These are phyloP conservation scores for Pholiota conissans DNA, from an alignment of 768 basidiomycete species.

Conservation along the genomic window DNA sequence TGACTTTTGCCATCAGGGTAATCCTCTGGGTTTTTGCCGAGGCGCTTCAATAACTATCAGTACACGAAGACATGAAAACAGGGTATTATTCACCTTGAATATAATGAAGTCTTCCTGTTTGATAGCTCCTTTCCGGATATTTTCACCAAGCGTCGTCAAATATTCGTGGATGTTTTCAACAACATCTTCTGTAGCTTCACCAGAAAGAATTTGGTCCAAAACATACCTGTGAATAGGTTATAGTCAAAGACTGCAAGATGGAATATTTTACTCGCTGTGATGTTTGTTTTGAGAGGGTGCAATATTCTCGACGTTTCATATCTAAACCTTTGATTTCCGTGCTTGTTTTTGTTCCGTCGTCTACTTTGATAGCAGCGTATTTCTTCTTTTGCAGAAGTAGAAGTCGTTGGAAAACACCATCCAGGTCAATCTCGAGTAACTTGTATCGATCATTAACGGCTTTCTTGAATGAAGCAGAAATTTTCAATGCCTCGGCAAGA, in stretches of 20 bases:
- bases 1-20: conserved; percentile 95
- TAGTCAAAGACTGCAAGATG: too few relatives aligned
- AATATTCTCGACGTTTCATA: conserved; percentile 99
- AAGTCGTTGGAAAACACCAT: conserved; percentile 90
- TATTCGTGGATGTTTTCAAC: conserved; percentile 94
- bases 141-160: conserved; percentile 70
- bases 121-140: conserved; percentile 74
- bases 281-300: conserved; percentile 84
- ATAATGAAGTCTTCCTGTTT: conserved; percentile 94
- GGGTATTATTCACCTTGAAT: conserved; percentile 67
- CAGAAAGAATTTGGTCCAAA: conserved; percentile 87
- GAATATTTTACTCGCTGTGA: conserved; percentile 62
- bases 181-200: conserved; percentile 85
- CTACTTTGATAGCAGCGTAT: conserved; percentile 95
- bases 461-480: conserved; percentile 91
- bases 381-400: conserved; percentile 98
- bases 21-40: conserved; percentile 96
- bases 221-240: conserved; percentile 62
- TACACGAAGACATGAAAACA: background rate
- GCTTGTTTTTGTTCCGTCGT: conserved; percentile 70
- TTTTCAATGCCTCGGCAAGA: conserved; percentile 85
- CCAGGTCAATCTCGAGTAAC: conserved; percentile 95
- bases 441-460: conserved; percentile 95
- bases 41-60: conserved; percentile 53
- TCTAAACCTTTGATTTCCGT: conserved; percentile 96